Percentiles rank a stretch among this genome's conserved stretches.
Evolutionary conservation across 176 grass and related monocot species (phyloP).

Genomic region (Miscanthus lutarioriparius): DNA sequence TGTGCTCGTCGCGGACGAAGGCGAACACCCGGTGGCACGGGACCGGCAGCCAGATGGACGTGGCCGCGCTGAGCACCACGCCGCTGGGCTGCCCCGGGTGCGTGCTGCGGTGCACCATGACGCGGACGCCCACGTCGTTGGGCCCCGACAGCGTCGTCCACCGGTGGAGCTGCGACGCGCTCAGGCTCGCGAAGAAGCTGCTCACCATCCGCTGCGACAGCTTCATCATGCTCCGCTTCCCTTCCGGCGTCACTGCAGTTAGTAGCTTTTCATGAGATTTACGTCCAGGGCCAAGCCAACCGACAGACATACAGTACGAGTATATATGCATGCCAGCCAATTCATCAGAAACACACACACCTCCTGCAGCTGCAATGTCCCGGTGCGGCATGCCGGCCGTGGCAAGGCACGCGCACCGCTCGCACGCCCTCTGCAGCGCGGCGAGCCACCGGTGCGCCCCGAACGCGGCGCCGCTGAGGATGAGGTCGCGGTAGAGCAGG

Average conservation of each 20-base stretch:
- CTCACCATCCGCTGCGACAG: conserved; percentile 89
- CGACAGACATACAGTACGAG: too few relatives aligned
- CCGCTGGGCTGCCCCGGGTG: conserved; percentile 81
- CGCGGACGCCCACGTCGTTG: conserved; percentile 69
- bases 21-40: conserved; percentile 69
- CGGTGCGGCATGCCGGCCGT: conserved; percentile 48
- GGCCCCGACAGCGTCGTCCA: conserved; percentile 76
- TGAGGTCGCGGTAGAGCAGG: conserved; percentile 64
- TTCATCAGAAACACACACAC: neutral
- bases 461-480: conserved; percentile 70
- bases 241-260: conserved; percentile 63
- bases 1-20: conserved; percentile 73
- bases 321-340: neutral
- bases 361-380: conserved; percentile 55
- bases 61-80: conserved; percentile 84
- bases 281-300: too few relatives aligned
- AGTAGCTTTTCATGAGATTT: neutral
- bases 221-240: conserved; percentile 91
- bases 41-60: conserved; percentile 74
- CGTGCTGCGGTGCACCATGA: conserved; percentile 72
- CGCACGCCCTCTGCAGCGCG: conserved; percentile 70
- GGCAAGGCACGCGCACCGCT: conserved; percentile 71
- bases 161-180: conserved; percentile 62
- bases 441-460: conserved; percentile 80
- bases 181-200: conserved; percentile 79